These are phyloP conservation scores for Lipomyces mesembrius DNA, from an alignment of 805 yeast species.

Conservation along the genomic window DNA sequence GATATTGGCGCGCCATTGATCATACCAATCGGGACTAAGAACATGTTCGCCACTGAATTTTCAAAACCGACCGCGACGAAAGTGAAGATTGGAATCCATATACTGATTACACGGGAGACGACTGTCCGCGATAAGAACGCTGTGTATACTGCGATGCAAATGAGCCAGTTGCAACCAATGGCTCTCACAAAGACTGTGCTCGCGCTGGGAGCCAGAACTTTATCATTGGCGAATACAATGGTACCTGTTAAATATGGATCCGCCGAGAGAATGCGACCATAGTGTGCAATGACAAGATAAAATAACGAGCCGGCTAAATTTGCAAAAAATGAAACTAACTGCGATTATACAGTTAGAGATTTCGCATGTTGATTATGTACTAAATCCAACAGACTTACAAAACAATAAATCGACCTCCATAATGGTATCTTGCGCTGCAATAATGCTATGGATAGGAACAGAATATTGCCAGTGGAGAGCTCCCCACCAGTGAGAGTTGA, in stretches of 20 bases:
- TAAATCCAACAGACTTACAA: constrained; percentile 14
- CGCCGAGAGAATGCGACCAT: constrained; percentile 27
- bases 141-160: constrained; percentile 72
- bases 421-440: constrained; percentile 31
- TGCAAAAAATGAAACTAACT: constrained; percentile 32
- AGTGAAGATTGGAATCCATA: constrained; percentile 71
- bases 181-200: constrained; percentile 35
- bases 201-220: constrained; percentile 26
- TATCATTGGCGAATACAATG: constrained; percentile 29
- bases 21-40: constrained; percentile 64
- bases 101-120: constrained; percentile 70
- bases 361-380: not conserved
- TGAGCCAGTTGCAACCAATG: constrained; percentile 78
- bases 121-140: constrained; percentile 79
- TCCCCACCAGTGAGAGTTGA: constrained; percentile 37
- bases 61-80: constrained; percentile 80
- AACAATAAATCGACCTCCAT: constrained; percentile 31
- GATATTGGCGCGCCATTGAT: constrained; percentile 67
- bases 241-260: constrained; percentile 34
- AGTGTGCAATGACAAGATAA: constrained; percentile 34
- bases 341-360: not conserved
- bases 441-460: constrained; percentile 30
- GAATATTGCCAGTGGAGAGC: constrained; percentile 35
- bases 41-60: constrained; percentile 86
- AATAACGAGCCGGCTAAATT: constrained; percentile 36